phyloP scores from a whole-genome alignment of 1,284 basidiomycete genomes.

The Trichosporon ovoides region DNA sequence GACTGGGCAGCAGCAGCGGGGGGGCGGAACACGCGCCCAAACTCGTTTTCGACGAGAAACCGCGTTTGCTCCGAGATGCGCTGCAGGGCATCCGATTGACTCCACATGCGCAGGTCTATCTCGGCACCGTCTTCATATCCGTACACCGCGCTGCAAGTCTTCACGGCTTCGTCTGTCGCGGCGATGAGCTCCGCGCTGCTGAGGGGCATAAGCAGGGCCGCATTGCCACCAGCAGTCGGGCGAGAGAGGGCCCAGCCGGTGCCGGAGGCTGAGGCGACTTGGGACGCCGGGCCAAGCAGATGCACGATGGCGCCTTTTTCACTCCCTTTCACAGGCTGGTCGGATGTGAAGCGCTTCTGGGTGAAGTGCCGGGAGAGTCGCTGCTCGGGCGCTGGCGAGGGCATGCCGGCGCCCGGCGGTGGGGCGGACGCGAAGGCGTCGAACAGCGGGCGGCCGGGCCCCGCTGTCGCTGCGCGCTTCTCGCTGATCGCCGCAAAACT shows the following conservation, averaged over 20 bases:
- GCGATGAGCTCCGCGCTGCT: neutral
- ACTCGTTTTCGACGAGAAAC: slow-evolving; percentile 38
- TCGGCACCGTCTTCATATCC: slow-evolving; percentile 25
- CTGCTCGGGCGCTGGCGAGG: slow-evolving; percentile 14
- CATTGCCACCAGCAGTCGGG: neutral
- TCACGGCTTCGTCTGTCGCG: neutral
- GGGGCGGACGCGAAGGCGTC: slow-evolving; percentile 18
- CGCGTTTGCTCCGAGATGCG: slow-evolving; percentile 33
- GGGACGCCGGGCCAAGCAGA: slow-evolving; percentile 31
- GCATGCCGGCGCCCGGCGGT: neutral
- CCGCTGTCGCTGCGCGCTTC: neutral
- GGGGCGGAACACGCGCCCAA: slow-evolving; percentile 33
- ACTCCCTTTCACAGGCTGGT: slow-evolving; percentile 18
- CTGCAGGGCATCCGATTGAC: slow-evolving; percentile 34
- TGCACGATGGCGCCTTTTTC: slow-evolving; percentile 34
- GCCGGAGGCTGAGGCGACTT: slow-evolving; percentile 24
- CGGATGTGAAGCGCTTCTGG: slow-evolving; percentile 35
- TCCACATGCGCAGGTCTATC: slow-evolving; percentile 31
- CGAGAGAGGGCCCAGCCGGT: slow-evolving; percentile 2
- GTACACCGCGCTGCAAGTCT: neutral
- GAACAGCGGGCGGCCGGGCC: slow-evolving; percentile 26
- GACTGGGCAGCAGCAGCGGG: neutral
- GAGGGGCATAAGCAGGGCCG: neutral
- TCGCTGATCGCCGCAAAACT: slow-evolving; percentile 23
- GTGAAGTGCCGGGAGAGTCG: neutral